phyloP scores from a whole-genome alignment of 257 asterid genomes.

The Scutellaria barbata region DNA sequence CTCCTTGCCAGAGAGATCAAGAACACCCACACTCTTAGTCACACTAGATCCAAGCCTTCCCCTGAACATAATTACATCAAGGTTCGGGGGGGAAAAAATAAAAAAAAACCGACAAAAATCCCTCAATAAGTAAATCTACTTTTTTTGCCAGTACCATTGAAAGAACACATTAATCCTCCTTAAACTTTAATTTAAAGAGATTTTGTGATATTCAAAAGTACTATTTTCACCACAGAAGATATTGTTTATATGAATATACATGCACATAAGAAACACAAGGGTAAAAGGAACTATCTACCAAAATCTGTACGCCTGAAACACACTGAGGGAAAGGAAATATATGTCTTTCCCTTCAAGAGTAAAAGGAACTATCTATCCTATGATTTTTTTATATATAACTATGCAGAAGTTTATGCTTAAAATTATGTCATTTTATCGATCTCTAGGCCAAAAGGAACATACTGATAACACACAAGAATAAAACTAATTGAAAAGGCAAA shows the following conservation, averaged over 20 bases:
- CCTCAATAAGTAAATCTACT: too few relatives aligned
- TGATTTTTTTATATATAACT: not conserved
- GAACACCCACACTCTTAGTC: slow-evolving; percentile 75
- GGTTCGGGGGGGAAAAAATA: not conserved
- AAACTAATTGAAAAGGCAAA: not conserved
- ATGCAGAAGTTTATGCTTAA: not conserved
- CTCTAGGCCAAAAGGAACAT: not conserved
- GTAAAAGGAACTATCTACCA: too few relatives aligned
- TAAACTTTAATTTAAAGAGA: not conserved
- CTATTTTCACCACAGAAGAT: too few relatives aligned
- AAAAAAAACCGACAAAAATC: not conserved
- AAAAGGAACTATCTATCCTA: too few relatives aligned
- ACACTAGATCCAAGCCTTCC: slow-evolving; percentile 58
- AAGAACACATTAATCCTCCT: not conserved
- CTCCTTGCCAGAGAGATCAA: slow-evolving; percentile 80
- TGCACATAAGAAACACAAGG: too few relatives aligned
- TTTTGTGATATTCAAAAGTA: too few relatives aligned
- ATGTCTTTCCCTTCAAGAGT: too few relatives aligned
- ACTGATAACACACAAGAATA: not conserved
- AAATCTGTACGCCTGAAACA: too few relatives aligned
- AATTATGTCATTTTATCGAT: not conserved
- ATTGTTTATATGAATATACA: too few relatives aligned
- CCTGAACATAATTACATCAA: slow-evolving; percentile 43
- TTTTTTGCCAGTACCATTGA: too few relatives aligned
- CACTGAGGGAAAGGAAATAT: too few relatives aligned